Evolutionary conservation across 352 stramenopile genomes (phyloP).

Genomic region (Pythium sukuiense): DNA sequence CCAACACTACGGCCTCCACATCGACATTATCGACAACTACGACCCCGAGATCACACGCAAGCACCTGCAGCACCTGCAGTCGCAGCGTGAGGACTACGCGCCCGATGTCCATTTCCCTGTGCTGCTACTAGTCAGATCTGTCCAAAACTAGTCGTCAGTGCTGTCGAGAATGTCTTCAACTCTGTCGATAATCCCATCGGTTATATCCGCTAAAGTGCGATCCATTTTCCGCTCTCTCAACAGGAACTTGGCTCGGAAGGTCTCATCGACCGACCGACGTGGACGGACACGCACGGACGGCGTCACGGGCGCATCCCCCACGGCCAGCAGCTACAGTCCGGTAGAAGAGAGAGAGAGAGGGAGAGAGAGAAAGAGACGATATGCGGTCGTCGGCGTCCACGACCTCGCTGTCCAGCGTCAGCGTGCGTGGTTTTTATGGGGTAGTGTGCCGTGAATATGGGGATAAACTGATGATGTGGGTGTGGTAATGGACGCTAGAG

Average conservation of each 20-base stretch:
- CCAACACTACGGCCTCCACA: conserved; percentile 32
- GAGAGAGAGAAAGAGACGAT: not conserved
- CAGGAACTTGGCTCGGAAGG: not conserved
- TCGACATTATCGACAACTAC: conserved; percentile 41
- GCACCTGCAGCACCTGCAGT: conserved; percentile 7
- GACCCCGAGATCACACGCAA: conserved; percentile 28
- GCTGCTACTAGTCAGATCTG: conserved; percentile 42
- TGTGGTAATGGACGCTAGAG: conserved; percentile 7
- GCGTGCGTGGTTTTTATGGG: conserved; percentile 12
- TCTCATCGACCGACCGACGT: not conserved
- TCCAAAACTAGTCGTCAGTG: not conserved
- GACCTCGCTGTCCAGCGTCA: conserved; percentile 25
- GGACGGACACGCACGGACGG: not conserved
- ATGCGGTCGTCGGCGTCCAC: conserved; percentile 31
- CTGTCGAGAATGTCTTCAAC: conserved; percentile 15
- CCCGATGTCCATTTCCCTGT: conserved; percentile 69
- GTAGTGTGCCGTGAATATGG: not conserved
- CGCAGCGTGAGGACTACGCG: conserved; percentile 44
- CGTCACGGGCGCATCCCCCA: not conserved
- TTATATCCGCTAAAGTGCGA: conserved; percentile 21
- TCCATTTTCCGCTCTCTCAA: not conserved
- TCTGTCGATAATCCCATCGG: not conserved
- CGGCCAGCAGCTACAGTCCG: conserved; percentile 1
- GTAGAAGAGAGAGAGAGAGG: not conserved
- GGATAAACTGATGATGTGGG: not conserved